Evolutionary conservation across 805 yeast species (phyloP), one percentile per base, ranked within the genome.

Genomic region (Lipomyces starkeyi): DNA sequence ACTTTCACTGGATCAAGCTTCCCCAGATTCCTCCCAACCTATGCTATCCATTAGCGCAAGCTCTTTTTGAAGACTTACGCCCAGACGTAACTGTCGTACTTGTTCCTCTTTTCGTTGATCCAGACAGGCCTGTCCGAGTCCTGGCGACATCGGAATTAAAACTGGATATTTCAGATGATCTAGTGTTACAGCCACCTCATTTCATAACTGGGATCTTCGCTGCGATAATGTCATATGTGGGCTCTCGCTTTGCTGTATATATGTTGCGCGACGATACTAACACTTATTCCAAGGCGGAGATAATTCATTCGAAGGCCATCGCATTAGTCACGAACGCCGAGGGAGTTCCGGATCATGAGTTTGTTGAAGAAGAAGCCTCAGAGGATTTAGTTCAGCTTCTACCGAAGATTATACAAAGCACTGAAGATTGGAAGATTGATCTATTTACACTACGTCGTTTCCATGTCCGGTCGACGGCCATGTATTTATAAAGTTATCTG

Each of bases 201-300:
- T 84, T 84, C 63, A 77, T 88, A 34, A 85, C 90, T 0, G 91
- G 90, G 0, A 82, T 85, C 29, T 72, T 83, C 8, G 91, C 87
- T n/a, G 80, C 85, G 0, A 68, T 81, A 3, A 74, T 76, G 22
- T 81, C 82, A 66, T 75, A 68, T 32, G 73, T 70, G 58, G 49
- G 73, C 66, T 27, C 7, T 37, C 5, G 40, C 22, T 17, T 14
- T 37, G 8, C 17, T 22, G 20, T 25, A 6, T 29, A n/a, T 13
- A 25, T 14, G 13, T 17, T 3, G 4, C 27, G 20, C 34, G 40
- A 29, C 17, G 34, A 29, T 29, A 53, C 17, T 53, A 25, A 29
- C 56, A 13, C 8, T 53, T 25, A n/a, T 53, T 11, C 7, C 54
- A 22, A 63, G 63, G 70, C 71, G 27, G 71, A 70, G 34, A 34